A percentile compares a stretch with the other conserved stretches of the same genome.
These are phyloP conservation scores for Ceratocystiopsis brevicomis DNA, from an alignment of 2,329 filamentous ascomycete species.

Conservation along the genomic window DNA sequence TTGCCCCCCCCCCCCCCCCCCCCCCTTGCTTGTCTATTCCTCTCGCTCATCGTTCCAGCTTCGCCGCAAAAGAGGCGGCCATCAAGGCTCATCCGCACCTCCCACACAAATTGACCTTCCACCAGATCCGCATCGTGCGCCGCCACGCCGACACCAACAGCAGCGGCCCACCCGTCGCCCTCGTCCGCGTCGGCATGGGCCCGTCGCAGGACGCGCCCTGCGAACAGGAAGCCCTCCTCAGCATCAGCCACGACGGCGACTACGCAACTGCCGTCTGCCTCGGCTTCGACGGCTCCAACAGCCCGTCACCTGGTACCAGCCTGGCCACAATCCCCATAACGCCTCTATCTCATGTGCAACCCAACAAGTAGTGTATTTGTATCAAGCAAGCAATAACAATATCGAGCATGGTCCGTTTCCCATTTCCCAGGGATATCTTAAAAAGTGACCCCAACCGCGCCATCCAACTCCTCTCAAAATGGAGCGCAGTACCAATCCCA, in stretches of 20 bases:
- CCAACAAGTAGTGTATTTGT: neutral
- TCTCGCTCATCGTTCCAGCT: constrained; percentile 20
- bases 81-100: constrained; percentile 51
- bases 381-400: neutral
- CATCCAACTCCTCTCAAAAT: constrained; percentile 1
- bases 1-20: too few species aligned
- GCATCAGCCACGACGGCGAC: constrained; percentile 73
- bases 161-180: constrained; percentile 24
- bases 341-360: too few species aligned
- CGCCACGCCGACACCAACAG: constrained; percentile 1
- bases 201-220: neutral
- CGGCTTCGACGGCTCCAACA: constrained; percentile 16
- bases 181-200: constrained; percentile 16
- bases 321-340: neutral
- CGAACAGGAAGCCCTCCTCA: constrained; percentile 44
- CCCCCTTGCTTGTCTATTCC: too few species aligned
- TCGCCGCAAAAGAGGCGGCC: constrained; percentile 57
- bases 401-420: too few species aligned
- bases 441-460: neutral
- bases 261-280: constrained; percentile 58
- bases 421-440: constrained; percentile 8
- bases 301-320: too few species aligned
- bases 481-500: too few species aligned
- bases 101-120: constrained; percentile 31
- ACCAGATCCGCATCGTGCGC: constrained; percentile 32